Base-by-base conservation (phyloP, 2,329 filamentous ascomycete genomes). In the Alternaria triticimaculans region DNA sequence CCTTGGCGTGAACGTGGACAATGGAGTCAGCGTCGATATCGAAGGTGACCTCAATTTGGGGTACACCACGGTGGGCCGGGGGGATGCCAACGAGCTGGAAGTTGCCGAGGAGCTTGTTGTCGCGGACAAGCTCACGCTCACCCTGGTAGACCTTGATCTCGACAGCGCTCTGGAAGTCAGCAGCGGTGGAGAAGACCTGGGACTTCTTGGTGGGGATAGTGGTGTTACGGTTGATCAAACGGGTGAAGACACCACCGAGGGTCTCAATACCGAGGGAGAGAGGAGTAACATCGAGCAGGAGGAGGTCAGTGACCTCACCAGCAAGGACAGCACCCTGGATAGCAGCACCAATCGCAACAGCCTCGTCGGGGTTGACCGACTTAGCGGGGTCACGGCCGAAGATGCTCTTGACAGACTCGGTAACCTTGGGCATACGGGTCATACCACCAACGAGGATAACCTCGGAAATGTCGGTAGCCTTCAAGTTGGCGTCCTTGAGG, bases 71-170 rank as follows among this genome's bases (percentile, higher is more conserved):
- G 87, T 96, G 94, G 60, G 95, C 95, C 75, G 95, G 95, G 62
- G 95, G 95, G 66, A 98, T 97, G 71, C 95, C 95, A 76, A 97
- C 94, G 74, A 98, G 92, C 88, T 98, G 94, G 92, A 98, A 98
- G 92, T 98, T 98, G 67, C 95, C 95, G 63, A 98, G 89, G 65
- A 98, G 86, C 89, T 98, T 98, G 92, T 98, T 98, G 86, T 98
- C 95, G 80, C 90, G 91, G 82, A 97, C 94, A 69, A 97, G 93
- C 87, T 97, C 94, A 92, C 95, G 95, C 89, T 98, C 95, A 87
- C 95, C 95, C 90, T 98, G 94, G 92, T 90, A 98, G 70, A 98
- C 95, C 92, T 98, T 97, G 88, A 98, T 98, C 87, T 97, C 94
- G 79, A 98, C 95, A 74, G 94, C 95, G 68, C 93, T 97, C 88